Base-by-base conservation (phyloP, 441 rosid genomes). In the Brassica balearica region DNA sequence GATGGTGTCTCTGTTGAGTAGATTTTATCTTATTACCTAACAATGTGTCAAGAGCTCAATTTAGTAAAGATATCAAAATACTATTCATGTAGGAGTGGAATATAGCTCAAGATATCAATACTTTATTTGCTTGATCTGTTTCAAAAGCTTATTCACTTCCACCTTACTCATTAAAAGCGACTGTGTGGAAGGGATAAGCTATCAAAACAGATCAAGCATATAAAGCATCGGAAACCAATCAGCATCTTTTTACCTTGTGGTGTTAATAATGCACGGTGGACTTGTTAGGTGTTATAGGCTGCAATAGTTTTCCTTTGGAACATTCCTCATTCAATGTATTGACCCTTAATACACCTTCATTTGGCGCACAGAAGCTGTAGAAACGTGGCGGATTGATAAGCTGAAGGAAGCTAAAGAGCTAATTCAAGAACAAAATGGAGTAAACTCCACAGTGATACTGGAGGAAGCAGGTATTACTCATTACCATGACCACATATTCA, bases 361-460 rank as follows among this genome's bases (percentile, higher is more conserved):
- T 53, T 72, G 79, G 77, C 58, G 22, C 79, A 86, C 90, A 94
- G 98, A 94, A 79, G 89, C 85, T 17, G 87, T 96, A 80, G 98
- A 94, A 88, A 87, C 73, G 68, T 96, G 99, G 99, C 97, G 97
- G 67, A 88, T 25, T 80, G 94, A 89, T 85, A 96, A 94, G 82
- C 77, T 94, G 36, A 78, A 76, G 82, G 93, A 89, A 84, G 88
- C 86, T 48, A 90, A 85, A 80, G 85, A 69, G 75, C 78, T 87
- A 71, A 83, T 80, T 68, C 72, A 34, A 65, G 90, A 84, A 82
- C 80, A 81, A 61, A 80, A 72, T 61, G 86, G 82, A 32, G 78
- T 69, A 58, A 91, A 86, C 65, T 88, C 96, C 76, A 83, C 91
- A 72, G 66, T 68, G 68, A 55, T 84, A 78, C 83, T 72, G 67